Evolutionary conservation across 169 alveolate genomes (phyloP).

Genomic region (Amoebophrya sp.): DNA sequence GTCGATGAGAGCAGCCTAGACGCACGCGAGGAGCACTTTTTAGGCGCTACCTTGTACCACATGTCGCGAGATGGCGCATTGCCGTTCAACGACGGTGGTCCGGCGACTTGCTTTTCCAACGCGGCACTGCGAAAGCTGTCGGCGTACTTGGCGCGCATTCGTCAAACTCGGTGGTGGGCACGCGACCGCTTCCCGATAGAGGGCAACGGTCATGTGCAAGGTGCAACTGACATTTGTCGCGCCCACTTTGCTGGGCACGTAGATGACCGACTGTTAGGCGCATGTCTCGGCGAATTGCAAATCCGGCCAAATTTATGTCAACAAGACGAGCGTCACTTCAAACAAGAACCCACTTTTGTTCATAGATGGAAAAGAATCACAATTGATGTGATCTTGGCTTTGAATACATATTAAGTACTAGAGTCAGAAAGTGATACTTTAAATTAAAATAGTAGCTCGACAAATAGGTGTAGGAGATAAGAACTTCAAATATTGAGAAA

Average conservation of each 20-base stretch:
- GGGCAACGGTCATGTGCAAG: background rate
- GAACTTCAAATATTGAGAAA: too few species aligned
- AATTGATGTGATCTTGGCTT: too few species aligned
- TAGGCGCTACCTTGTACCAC: background rate
- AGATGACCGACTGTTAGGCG: background rate
- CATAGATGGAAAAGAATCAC: too few species aligned
- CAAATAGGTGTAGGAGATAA: too few species aligned
- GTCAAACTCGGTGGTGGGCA: background rate
- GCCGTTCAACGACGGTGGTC: background rate
- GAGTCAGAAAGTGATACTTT: too few species aligned
- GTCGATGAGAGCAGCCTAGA: background rate
- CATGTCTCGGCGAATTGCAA: background rate
- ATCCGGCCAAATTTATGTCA: too few species aligned
- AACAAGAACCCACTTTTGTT: too few species aligned
- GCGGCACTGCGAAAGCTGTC: background rate
- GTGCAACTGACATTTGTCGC: background rate
- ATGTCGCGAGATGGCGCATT: background rate
- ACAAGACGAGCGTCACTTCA: too few species aligned
- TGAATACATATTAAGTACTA: too few species aligned
- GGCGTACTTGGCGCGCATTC: background rate
- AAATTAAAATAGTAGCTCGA: too few species aligned
- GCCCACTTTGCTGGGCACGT: background rate
- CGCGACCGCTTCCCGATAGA: background rate
- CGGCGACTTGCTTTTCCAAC: constrained; percentile 8
- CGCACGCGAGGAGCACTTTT: background rate